A percentile compares a stretch with the other conserved stretches of the same genome.
phyloP scores from a whole-genome alignment of 371 early-diverging fungal species.

The Mucor ambiguus region DNA sequence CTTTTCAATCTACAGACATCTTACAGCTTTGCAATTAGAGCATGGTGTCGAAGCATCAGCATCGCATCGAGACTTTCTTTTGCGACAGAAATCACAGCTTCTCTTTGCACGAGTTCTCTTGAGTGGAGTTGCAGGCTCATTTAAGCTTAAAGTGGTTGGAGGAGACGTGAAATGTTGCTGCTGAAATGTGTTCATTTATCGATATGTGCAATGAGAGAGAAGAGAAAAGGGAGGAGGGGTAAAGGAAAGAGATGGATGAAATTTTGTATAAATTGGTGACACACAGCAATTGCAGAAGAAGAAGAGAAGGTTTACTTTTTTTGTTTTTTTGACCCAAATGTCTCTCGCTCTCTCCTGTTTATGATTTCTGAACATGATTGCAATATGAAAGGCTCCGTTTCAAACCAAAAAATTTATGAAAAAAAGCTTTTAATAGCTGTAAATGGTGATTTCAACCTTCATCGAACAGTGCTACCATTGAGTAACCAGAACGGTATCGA shows the following conservation, averaged over 20 bases:
- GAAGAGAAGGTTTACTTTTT: no score
- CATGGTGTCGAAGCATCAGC: slow-evolving; percentile 51
- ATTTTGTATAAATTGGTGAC: not conserved
- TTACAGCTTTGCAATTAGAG: slow-evolving; percentile 54
- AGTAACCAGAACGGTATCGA: not conserved
- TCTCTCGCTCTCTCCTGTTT: not conserved
- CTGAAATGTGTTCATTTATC: slow-evolving; percentile 7
- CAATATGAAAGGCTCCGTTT: not conserved
- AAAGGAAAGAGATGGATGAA: not conserved
- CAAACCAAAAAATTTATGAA: not conserved
- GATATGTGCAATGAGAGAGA: no score
- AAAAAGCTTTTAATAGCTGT: not conserved
- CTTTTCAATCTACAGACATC: not conserved
- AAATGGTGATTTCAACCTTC: slow-evolving; percentile 6
- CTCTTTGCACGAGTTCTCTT: slow-evolving; percentile 56
- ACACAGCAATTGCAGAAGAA: slow-evolving; percentile 1
- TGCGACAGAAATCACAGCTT: slow-evolving; percentile 56
- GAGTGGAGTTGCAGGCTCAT: slow-evolving; percentile 23
- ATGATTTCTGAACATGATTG: not conserved
- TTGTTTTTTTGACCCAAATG: not conserved
- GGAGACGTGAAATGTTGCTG: slow-evolving; percentile 9
- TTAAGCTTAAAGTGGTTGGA: slow-evolving; percentile 10
- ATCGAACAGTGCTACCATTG: slow-evolving; percentile 2
- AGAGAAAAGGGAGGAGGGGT: not conserved
- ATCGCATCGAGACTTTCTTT: slow-evolving; percentile 54